These are phyloP conservation scores for Arthrobotrys sinensis DNA, from an alignment of 2,329 filamentous ascomycete species.

Conservation along the genomic window DNA sequence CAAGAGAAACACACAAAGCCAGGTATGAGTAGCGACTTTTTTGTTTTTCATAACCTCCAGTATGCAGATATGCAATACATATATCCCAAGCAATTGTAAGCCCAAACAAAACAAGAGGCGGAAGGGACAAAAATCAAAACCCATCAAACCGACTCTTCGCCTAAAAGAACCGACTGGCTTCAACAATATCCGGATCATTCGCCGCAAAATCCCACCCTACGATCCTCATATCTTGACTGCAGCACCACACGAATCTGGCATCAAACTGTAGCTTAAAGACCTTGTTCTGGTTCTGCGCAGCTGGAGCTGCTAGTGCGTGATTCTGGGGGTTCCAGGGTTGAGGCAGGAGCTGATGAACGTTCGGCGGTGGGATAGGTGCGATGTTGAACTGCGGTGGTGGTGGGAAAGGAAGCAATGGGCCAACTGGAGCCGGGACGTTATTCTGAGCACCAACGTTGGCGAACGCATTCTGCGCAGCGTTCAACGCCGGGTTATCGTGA, in stretches of 20 bases:
- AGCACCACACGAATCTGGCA: constrained; percentile 91
- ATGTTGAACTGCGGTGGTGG: constrained; percentile 53
- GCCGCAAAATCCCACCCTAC: constrained; percentile 99
- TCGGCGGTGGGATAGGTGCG: constrained; percentile 52
- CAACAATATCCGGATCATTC: constrained; percentile 83
- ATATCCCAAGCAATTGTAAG: constrained; percentile 1
- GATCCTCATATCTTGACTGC: constrained; percentile 90
- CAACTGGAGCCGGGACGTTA: constrained; percentile 18
- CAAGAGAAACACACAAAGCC: neutral
- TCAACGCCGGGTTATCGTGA: constrained; percentile 44
- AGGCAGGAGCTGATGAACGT: constrained; percentile 62
- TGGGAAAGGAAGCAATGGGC: constrained; percentile 20
- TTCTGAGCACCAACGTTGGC: constrained; percentile 46
- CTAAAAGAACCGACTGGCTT: constrained; percentile 83
- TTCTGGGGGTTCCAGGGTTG: constrained; percentile 63
- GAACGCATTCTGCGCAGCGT: constrained; percentile 44
- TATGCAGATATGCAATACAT: constrained; percentile 12
- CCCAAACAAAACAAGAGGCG: constrained; percentile 1
- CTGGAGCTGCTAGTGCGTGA: constrained; percentile 46
- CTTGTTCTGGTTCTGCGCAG: constrained; percentile 68
- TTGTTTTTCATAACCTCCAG: neutral
- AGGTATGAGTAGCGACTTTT: constrained; percentile 9
- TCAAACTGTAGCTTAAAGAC: constrained; percentile 99
- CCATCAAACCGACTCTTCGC: constrained; percentile 33
- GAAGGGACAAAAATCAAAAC: neutral